Conservation (phyloP, 306 rosid genomes). For the Carpinus fangiana region DNA sequence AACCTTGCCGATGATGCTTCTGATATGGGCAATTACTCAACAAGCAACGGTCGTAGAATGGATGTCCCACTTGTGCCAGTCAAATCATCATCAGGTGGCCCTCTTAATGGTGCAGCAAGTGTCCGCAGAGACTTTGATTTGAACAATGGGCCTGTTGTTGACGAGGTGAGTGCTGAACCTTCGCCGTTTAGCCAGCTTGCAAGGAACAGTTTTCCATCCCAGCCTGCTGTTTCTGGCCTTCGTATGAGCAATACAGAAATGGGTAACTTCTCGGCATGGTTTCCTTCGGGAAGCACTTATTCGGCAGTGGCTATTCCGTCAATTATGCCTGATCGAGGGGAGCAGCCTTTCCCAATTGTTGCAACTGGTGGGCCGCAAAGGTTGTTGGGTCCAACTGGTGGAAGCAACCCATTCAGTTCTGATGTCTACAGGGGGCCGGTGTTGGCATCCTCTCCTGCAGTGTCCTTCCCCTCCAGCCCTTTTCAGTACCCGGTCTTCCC, state of each 20-base stretch:
- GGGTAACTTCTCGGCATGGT: constrained; percentile 62
- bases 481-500: constrained; percentile 64
- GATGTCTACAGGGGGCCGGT: constrained; percentile 59
- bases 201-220: constrained; percentile 47
- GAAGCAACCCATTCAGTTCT: constrained; percentile 50
- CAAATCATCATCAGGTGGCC: constrained; percentile 36
- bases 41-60: constrained; percentile 33
- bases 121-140: constrained; percentile 64
- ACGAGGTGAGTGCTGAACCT: constrained; percentile 49
- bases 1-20: constrained; percentile 57
- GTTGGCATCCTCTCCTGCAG: constrained; percentile 64
- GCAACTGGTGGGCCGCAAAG: constrained; percentile 61
- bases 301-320: constrained; percentile 63
- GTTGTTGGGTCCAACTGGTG: constrained; percentile 48
- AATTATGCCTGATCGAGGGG: constrained; percentile 58
- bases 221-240: constrained; percentile 47
- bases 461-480: constrained; percentile 52
- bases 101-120: constrained; percentile 37
- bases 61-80: constrained; percentile 37
- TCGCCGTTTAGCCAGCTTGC: constrained; percentile 37
- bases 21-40: constrained; percentile 44
- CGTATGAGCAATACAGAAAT: constrained; percentile 52
- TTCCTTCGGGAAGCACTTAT: constrained; percentile 60
- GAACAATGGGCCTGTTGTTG: constrained; percentile 63
- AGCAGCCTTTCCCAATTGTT: constrained; percentile 57